A percentile compares a stretch with the other conserved stretches of the same genome.
These are phyloP conservation scores for Triticum timopheevii DNA, from an alignment of 176 grass and related monocot genomes.

Conservation along the genomic window DNA sequence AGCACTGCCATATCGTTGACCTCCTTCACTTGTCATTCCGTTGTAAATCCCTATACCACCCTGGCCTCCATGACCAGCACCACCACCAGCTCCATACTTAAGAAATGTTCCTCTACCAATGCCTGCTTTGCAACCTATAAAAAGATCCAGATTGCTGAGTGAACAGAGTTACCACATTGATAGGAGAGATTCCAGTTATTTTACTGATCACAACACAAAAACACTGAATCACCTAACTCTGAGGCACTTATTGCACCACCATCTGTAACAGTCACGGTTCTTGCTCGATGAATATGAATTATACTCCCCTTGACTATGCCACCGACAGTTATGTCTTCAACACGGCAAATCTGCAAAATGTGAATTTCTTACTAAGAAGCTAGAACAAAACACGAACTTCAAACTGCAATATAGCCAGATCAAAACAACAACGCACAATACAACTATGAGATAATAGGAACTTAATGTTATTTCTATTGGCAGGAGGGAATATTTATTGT, in stretches of 20 bases:
- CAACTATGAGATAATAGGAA: constrained; percentile 3
- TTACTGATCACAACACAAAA: constrained; percentile 29
- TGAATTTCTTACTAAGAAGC: constrained; percentile 3
- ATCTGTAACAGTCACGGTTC: constrained; percentile 71
- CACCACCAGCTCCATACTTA: constrained; percentile 85
- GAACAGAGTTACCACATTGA: constrained; percentile 29
- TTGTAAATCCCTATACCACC: constrained; percentile 87
- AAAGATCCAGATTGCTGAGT: constrained; percentile 20
- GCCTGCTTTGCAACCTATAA: constrained; percentile 87
- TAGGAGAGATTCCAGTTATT: constrained; percentile 16
- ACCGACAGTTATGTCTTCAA: constrained; percentile 88
- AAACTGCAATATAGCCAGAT: neutral
- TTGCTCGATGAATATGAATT: constrained; percentile 97
- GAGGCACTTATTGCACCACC: constrained; percentile 88
- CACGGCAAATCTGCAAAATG: constrained; percentile 80
- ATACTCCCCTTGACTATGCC: constrained; percentile 85
- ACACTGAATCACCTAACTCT: constrained; percentile 95
- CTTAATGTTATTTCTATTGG: neutral
- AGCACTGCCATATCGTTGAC: constrained; percentile 68
- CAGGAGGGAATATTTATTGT: neutral
- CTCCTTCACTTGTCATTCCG: constrained; percentile 70
- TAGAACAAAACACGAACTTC: constrained; percentile 11
- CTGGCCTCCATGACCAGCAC: constrained; percentile 91
- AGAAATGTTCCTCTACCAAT: constrained; percentile 82
- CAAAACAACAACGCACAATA: neutral